Evolutionary conservation across 805 yeast genomes (phyloP), one percentile per base, ranked within the genome.

Genomic region (Sugiyamaella valdiviana): DNA sequence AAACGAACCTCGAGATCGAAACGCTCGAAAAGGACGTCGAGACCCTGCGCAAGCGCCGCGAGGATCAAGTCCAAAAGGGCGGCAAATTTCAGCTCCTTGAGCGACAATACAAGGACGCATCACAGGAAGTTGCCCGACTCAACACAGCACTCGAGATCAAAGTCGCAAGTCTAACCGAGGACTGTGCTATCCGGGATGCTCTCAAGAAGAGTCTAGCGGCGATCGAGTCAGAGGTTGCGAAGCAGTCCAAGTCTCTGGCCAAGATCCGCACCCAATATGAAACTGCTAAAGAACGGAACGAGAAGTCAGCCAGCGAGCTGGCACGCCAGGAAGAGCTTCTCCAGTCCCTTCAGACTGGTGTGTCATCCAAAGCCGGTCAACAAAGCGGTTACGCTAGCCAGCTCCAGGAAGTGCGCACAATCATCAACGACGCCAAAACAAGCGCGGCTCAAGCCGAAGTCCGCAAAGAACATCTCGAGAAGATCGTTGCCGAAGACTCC

Each of bases 291-390:
- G 61, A 58, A 1, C 60, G 66, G n/a, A 67, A 84, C 19, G 68
- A 65, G 2, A 59, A 62, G 0, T 54, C 79, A 47, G 80, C 79
- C 51, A 70, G 67, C 4, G 71, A 72, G 12, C 71, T 76, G 42
- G 69, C 71, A 29, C 74, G 71, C 51, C 86, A 85, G 56, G 91
- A 86, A 57, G 96, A 90, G 52, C 71, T 90, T 9, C 67, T 87
- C 7, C 84, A 93, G 0, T 82, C 95, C 0, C 71, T 90, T 37
- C 80, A 89, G 0, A 87, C 96, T 0, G 96, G 97, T 58, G 81
- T 90, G n/a, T 85, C 96, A 0, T 78, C 95, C 0, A 81, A 78
- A 51, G 96, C 95, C 47, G 74, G 81, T 0, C 70, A 82, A 0
- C 83, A 82, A 57, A 82, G 85, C 29, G 96, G 96, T 6, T 90